phyloP scores from a whole-genome alignment of 441 rosid genomes.

The Adansonia gregorii region DNA sequence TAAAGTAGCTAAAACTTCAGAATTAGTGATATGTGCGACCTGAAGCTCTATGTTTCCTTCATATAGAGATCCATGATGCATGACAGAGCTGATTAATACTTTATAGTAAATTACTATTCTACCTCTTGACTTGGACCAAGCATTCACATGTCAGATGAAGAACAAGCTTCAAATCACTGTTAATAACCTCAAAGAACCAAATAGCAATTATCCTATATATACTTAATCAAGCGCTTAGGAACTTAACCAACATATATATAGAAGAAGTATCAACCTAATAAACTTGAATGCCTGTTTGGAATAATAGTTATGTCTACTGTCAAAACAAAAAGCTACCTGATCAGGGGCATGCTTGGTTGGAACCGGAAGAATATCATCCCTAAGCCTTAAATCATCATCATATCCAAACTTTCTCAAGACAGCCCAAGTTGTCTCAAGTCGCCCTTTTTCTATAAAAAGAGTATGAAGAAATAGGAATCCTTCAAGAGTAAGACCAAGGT shows the following conservation, averaged over 20 bases:
- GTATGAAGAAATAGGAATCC: conserved; percentile 75
- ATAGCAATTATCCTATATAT: background rate
- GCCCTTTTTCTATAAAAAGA: conserved; percentile 76
- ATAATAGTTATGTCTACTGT: background rate
- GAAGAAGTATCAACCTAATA: background rate
- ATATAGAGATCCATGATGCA: conserved; percentile 2
- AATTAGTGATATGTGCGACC: conserved; percentile 10
- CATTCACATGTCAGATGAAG: background rate
- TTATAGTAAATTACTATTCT: background rate
- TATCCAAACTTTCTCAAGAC: conserved; percentile 77
- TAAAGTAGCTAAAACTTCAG: conserved; percentile 2
- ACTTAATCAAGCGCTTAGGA: conserved; percentile 8
- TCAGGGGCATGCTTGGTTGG: conserved; percentile 61
- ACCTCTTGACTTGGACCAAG: background rate
- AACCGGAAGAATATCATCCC: conserved; percentile 53
- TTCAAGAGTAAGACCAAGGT: conserved; percentile 69
- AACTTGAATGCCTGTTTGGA: background rate
- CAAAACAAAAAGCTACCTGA: conserved; percentile 47
- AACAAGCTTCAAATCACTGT: conserved; percentile 14
- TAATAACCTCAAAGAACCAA: conserved; percentile 19
- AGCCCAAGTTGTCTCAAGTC: conserved; percentile 77
- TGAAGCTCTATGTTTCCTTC: conserved; percentile 16
- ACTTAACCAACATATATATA: conserved; percentile 3
- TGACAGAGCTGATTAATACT: background rate
- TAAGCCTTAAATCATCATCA: conserved; percentile 62